A percentile compares a stretch with the other conserved stretches of the same genome.
Conservation (phyloP, 2,329 filamentous ascomycete genomes). For the Penicillium sp. region DNA sequence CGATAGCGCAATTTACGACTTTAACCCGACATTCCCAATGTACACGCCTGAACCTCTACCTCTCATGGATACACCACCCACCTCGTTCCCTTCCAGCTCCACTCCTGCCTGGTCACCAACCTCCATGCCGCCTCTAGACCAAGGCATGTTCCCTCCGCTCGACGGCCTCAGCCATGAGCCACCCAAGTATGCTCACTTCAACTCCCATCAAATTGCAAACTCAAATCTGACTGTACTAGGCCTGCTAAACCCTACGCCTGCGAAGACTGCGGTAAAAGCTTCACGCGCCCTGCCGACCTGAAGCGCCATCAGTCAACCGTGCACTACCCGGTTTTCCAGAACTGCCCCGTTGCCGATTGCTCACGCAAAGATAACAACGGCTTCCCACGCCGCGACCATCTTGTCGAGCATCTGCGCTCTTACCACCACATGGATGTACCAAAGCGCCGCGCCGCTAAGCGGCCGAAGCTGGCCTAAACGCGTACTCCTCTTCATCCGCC, state of each 20-base stretch:
- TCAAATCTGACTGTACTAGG: conserved; percentile 23
- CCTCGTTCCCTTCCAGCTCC: conserved; percentile 16
- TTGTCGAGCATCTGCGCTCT: conserved; percentile 61
- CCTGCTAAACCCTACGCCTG: conserved; percentile 38
- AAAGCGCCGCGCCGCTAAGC: conserved; percentile 43
- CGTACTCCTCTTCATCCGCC: conserved; percentile 16
- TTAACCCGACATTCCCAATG: conserved; percentile 19
- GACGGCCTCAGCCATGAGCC: conserved; percentile 24
- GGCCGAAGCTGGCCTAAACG: conserved; percentile 26
- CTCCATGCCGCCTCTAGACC: conserved; percentile 14
- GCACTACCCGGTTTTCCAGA: conserved; percentile 49
- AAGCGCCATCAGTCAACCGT: conserved; percentile 55
- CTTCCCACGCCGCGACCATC: conserved; percentile 62
- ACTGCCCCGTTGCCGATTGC: conserved; percentile 52
- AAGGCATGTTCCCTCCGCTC: conserved; percentile 18
- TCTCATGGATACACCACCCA: conserved; percentile 15
- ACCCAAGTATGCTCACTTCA: conserved; percentile 32
- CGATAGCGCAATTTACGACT: conserved; percentile 21
- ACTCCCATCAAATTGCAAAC: not conserved
- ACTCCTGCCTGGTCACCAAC: conserved; percentile 18
- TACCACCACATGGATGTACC: conserved; percentile 57
- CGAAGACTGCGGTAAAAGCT: conserved; percentile 43
- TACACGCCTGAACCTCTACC: conserved; percentile 21
- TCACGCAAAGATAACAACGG: conserved; percentile 53
- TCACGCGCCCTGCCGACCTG: conserved; percentile 55